Conservation (phyloP, 1,139 yeast species). For the Ogataea hybrid region DNA sequence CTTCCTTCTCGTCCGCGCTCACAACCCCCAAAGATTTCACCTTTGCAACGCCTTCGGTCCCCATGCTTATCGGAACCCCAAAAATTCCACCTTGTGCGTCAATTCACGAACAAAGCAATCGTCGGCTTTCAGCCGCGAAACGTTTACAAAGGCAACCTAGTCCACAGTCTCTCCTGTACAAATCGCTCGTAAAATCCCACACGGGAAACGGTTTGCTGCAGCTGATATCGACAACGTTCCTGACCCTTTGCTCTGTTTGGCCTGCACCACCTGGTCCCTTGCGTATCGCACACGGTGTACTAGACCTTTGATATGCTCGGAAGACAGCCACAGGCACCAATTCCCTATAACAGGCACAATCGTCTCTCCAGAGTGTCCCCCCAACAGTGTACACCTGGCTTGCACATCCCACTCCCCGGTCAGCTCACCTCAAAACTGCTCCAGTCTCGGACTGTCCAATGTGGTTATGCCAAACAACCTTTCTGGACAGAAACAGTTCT, state of each 20-base stretch:
- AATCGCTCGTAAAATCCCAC: conserved; percentile 55
- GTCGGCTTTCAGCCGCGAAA: conserved; percentile 35
- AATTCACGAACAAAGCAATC: conserved; percentile 33
- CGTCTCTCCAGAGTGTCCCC: conserved; percentile 97
- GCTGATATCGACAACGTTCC: conserved; percentile 97
- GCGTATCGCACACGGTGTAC: conserved; percentile 92
- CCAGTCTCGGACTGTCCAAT: conserved; percentile 73
- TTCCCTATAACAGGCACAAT: conserved; percentile 83
- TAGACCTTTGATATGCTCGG: conserved; percentile 61
- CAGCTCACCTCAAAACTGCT: conserved; percentile 53
- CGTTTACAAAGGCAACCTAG: conserved; percentile 47
- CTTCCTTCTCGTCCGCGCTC: conserved; percentile 43
- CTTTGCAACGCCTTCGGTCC: conserved; percentile 54
- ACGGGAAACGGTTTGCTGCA: conserved; percentile 81
- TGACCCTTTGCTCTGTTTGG: conserved; percentile 92
- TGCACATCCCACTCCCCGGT: not conserved
- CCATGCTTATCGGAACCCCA: conserved; percentile 62
- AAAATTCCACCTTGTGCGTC: conserved; percentile 39
- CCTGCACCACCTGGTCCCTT: conserved; percentile 96
- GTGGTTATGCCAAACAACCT: conserved; percentile 91
- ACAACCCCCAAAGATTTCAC: conserved; percentile 42
- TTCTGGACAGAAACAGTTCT: conserved; percentile 72
- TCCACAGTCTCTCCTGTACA: conserved; percentile 47
- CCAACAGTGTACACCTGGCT: conserved; percentile 64
- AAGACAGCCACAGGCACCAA: conserved; percentile 48